These are phyloP conservation scores for Malus fusca DNA, from an alignment of 306 rosid genomes.

Conservation along the genomic window DNA sequence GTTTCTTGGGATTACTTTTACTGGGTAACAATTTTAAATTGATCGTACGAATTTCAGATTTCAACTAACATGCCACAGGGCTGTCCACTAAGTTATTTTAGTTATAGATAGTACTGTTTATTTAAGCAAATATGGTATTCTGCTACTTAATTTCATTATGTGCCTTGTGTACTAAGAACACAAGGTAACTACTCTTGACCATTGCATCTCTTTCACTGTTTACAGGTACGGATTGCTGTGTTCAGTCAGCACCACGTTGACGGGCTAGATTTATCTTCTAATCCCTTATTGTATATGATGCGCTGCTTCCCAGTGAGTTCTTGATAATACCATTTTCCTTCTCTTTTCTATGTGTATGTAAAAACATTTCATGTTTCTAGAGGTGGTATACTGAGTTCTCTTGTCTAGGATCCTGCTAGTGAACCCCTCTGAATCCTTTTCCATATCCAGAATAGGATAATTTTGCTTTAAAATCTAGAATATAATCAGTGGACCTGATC, in stretches of 20 bases:
- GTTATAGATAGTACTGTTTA: background rate
- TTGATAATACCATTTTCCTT: background rate
- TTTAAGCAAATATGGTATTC: background rate
- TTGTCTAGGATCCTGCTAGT: background rate
- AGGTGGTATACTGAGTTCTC: background rate
- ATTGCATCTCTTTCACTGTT: slow-evolving; percentile 11
- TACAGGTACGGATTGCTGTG: slow-evolving; percentile 96
- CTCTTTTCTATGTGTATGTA: background rate
- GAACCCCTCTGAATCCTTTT: background rate
- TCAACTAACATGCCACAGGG: background rate
- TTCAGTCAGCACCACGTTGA: slow-evolving; percentile 99
- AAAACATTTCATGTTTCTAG: background rate
- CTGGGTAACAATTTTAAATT: background rate
- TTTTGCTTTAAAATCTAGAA: background rate
- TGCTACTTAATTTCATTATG: slow-evolving; percentile 6
- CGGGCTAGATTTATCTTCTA: slow-evolving; percentile 90
- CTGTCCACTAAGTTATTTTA: background rate
- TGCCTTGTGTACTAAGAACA: background rate
- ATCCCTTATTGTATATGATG: slow-evolving; percentile 97
- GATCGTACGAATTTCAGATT: background rate
- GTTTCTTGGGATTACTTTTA: background rate
- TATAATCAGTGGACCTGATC: background rate
- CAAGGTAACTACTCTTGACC: background rate
- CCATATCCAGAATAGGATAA: background rate
- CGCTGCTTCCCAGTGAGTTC: slow-evolving; percentile 94